Evolutionary conservation across 78 protist genomes (phyloP), one percentile per base, ranked within the genome.

Genomic region (Dictyostelium citrinum): DNA sequence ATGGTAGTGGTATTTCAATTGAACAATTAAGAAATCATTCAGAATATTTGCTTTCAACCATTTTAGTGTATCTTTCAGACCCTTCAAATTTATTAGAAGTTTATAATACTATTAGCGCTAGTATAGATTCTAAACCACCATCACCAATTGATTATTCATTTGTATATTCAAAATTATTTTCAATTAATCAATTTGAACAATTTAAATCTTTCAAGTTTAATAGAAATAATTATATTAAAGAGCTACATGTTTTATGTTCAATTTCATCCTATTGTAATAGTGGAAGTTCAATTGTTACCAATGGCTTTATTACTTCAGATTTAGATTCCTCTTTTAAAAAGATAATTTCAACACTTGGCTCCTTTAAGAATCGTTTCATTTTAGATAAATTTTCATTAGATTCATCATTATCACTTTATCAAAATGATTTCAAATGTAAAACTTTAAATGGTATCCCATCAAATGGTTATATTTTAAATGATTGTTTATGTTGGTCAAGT

Each of bases 401-500:
- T 67, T 6, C 46, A 4, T 7, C 6, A 5, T 20, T 31, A 9
- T 60, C 60, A 61, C 6, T 9, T 70, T 22, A 29, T 55, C 9
- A 74, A 37, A 35, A 55, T 46, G 67, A 74, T 22, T 84, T 35
- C 46, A 84, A 45, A 37, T 84, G 91, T 74, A 45, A 58, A 33
- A 84, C 71, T 37, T 74, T 80, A 35, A 55, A 71, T 27, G 91
- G 91, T 24, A 74, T 84, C 10, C 91, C 82, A 24, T 72, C 91
- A 27, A 41, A 45, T 9, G 27, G 37, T 6, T 74, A 84, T 74
- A 12, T 84, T 31, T 12, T 84, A 37, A 70, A 55, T 74, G 64
- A 84, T 46, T 51, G 46, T 74, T 6, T 84, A 2, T 84, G 91
- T 74, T 61, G 77, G 58, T 51, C 83, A 46, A 35, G 51, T 14